Percentiles rank a stretch among this genome's conserved stretches.
Evolutionary conservation across 1,139 yeast genomes (phyloP).

Genomic region (Diutina sp.): DNA sequence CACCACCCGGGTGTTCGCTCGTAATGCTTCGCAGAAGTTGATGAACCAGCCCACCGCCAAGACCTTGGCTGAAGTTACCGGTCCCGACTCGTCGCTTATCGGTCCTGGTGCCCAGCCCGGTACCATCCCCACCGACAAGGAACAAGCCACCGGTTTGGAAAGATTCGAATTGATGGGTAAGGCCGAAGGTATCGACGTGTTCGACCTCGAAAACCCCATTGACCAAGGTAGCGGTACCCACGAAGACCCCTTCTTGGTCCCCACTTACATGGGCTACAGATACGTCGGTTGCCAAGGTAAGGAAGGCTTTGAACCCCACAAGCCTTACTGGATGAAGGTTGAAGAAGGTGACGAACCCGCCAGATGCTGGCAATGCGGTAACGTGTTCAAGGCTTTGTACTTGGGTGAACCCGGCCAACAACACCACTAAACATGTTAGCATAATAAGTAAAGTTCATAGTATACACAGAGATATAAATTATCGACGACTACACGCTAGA

Average conservation of each 20-base stretch:
- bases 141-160: slow-evolving; percentile 97
- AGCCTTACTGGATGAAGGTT: slow-evolving; percentile 88
- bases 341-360: slow-evolving; percentile 60
- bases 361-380: slow-evolving; percentile 99
- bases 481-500: not conserved
- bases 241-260: slow-evolving; percentile 73
- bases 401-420: slow-evolving; percentile 70
- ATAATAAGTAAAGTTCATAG: not conserved
- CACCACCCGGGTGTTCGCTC: not conserved
- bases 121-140: slow-evolving; percentile 82
- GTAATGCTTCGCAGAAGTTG: slow-evolving; percentile 1
- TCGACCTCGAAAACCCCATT: slow-evolving; percentile 83
- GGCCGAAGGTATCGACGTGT: slow-evolving; percentile 90
- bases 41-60: slow-evolving; percentile 34
- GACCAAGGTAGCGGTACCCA: slow-evolving; percentile 81
- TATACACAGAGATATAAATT: not conserved
- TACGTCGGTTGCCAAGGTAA: slow-evolving; percentile 97
- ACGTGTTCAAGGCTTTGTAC: slow-evolving; percentile 80
- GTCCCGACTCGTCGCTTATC: slow-evolving; percentile 60
- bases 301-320: slow-evolving; percentile 70
- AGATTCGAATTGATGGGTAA: slow-evolving; percentile 93
- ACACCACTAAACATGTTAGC: slow-evolving; percentile 22
- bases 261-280: slow-evolving; percentile 86
- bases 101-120: slow-evolving; percentile 85
- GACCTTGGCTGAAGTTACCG: slow-evolving; percentile 65